Evolutionary conservation across 2,329 filamentous ascomycete species (phyloP).

Genomic region (Xylaria sp.): DNA sequence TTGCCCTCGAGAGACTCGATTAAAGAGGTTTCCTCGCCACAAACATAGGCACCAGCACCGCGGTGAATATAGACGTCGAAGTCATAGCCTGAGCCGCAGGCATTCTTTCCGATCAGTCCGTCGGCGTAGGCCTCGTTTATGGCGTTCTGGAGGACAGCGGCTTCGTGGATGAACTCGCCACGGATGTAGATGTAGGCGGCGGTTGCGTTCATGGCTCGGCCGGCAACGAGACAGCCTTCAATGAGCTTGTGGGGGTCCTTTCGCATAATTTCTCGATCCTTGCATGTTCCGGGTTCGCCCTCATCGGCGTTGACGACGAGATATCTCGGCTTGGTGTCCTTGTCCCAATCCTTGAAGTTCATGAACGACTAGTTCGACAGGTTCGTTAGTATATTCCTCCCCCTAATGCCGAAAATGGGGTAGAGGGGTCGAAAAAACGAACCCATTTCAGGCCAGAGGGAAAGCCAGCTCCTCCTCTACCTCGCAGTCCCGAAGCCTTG

Average conservation of each 20-base stretch:
- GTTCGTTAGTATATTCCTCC: slow-evolving; percentile 1
- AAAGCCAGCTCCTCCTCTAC: slow-evolving; percentile 96
- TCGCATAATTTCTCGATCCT: slow-evolving; percentile 99
- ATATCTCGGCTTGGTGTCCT: slow-evolving; percentile 94
- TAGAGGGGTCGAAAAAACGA: slow-evolving; percentile 45
- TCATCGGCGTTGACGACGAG: slow-evolving; percentile 98
- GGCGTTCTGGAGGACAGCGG: slow-evolving; percentile 88
- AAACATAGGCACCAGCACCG: slow-evolving; percentile 96
- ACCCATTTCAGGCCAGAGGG: slow-evolving; percentile 99
- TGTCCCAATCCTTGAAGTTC: slow-evolving; percentile 99
- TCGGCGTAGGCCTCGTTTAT: slow-evolving; percentile 98
- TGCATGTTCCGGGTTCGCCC: slow-evolving; percentile 98
- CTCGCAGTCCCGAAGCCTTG: slow-evolving; percentile 94
- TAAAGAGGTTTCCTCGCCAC: slow-evolving; percentile 96
- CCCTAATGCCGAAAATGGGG: not conserved
- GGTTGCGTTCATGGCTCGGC: slow-evolving; percentile 97
- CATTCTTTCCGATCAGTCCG: slow-evolving; percentile 97
- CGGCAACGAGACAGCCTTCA: slow-evolving; percentile 95
- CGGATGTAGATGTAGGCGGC: slow-evolving; percentile 99
- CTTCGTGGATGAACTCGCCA: slow-evolving; percentile 97
- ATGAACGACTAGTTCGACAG: slow-evolving; percentile 81
- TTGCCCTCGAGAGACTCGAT: slow-evolving; percentile 99
- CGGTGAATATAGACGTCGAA: slow-evolving; percentile 98
- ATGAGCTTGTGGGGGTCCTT: slow-evolving; percentile 99
- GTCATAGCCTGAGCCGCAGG: slow-evolving; percentile 95